A percentile compares a stretch with the other conserved stretches of the same genome.
Conservation (phyloP, 768 basidiomycete species). For the Boletus sp. region DNA sequence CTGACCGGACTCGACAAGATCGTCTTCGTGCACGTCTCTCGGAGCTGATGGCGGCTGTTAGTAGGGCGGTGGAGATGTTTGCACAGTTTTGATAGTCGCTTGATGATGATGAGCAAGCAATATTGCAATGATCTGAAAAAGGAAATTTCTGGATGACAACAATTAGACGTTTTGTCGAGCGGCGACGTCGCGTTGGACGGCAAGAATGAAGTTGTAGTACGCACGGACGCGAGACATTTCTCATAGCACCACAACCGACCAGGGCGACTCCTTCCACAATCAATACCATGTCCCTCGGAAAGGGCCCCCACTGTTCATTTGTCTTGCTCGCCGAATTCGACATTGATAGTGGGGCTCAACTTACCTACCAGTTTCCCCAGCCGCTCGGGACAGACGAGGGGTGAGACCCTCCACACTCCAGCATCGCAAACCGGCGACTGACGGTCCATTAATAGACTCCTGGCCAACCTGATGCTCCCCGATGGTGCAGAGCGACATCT, state of each 20-base stretch:
- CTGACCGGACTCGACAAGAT: slow-evolving; percentile 24
- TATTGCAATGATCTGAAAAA: slow-evolving; percentile 19
- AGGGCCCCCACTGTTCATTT: slow-evolving; percentile 82
- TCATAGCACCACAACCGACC: background rate
- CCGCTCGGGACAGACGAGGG: slow-evolving; percentile 93
- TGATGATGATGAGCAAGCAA: background rate
- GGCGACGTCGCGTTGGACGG: slow-evolving; percentile 8
- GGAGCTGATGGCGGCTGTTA: slow-evolving; percentile 28
- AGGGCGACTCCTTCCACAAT: background rate
- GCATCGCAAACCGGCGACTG: background rate
- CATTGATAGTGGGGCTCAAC: slow-evolving; percentile 88
- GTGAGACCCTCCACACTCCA: slow-evolving; percentile 41
- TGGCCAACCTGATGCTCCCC: slow-evolving; percentile 97
- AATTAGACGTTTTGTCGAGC: slow-evolving; percentile 13
- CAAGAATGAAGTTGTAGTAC: slow-evolving; percentile 8
- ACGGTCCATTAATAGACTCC: slow-evolving; percentile 49
- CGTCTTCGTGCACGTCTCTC: slow-evolving; percentile 19
- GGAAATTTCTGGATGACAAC: slow-evolving; percentile 21
- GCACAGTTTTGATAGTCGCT: slow-evolving; percentile 10
- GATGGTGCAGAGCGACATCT: slow-evolving; percentile 94
- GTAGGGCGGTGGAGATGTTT: slow-evolving; percentile 26
- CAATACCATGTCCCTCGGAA: slow-evolving; percentile 49
- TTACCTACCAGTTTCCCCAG: slow-evolving; percentile 95
- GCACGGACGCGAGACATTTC: slow-evolving; percentile 3
- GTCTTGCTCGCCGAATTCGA: slow-evolving; percentile 98